Evolutionary conservation across 1,139 yeast genomes (phyloP).

Genomic region (Sugiyamaella grinbergsii): DNA sequence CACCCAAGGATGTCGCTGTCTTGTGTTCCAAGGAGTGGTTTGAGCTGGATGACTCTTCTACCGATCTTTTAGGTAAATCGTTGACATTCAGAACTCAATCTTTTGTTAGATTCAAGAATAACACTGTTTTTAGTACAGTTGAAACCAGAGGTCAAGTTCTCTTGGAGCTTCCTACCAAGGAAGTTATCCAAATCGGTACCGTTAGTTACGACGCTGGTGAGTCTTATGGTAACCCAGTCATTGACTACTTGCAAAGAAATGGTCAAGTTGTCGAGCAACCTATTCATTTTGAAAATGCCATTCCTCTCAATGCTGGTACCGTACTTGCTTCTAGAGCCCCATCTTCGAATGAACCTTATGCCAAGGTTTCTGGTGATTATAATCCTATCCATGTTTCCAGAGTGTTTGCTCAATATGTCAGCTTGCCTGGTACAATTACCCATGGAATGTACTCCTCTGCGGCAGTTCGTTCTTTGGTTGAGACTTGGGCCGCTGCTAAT

Average conservation of each 20-base stretch:
- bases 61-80: slow-evolving; percentile 74
- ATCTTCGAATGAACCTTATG: slow-evolving; percentile 90
- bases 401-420: slow-evolving; percentile 90
- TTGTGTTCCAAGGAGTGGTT: slow-evolving; percentile 97
- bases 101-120: slow-evolving; percentile 76
- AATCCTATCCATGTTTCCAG: slow-evolving; percentile 98
- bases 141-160: slow-evolving; percentile 81
- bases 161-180: slow-evolving; percentile 91
- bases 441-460: slow-evolving; percentile 99
- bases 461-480: slow-evolving; percentile 90
- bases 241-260: slow-evolving; percentile 87
- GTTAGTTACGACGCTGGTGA: slow-evolving; percentile 89
- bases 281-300: slow-evolving; percentile 81
- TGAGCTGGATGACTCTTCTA: slow-evolving; percentile 67
- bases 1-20: slow-evolving; percentile 90
- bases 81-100: slow-evolving; percentile 91
- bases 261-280: slow-evolving; percentile 96
- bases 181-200: slow-evolving; percentile 81
- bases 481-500: slow-evolving; percentile 98
- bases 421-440: slow-evolving; percentile 94
- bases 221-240: slow-evolving; percentile 96
- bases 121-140: slow-evolving; percentile 75
- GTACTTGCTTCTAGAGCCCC: slow-evolving; percentile 75
- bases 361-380: slow-evolving; percentile 96
- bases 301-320: slow-evolving; percentile 81